Evolutionary conservation across 2,329 filamentous ascomycete species (phyloP).

Genomic region (Penicillium occitanis): DNA sequence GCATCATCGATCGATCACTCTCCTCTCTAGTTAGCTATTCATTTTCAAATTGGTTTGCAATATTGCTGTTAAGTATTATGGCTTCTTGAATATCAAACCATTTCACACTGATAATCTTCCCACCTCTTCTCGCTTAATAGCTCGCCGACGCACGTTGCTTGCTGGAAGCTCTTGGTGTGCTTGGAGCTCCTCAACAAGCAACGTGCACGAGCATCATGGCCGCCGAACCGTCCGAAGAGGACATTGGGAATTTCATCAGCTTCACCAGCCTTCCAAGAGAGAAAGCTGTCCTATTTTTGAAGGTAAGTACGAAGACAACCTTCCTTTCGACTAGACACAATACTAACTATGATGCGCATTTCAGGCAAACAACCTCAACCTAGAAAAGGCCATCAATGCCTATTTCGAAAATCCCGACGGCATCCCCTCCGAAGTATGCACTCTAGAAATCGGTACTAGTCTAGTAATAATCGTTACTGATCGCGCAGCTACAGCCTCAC

Average conservation of each 20-base stretch:
- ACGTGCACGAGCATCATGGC: constrained; percentile 30
- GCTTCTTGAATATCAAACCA: neutral
- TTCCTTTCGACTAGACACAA: neutral
- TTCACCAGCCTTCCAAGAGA: constrained; percentile 43
- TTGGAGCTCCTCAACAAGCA: constrained; percentile 17
- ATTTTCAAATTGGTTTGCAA: neutral
- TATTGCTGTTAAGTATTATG: neutral
- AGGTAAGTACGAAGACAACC: constrained; percentile 29
- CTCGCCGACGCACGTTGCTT: constrained; percentile 17
- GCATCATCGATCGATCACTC: neutral
- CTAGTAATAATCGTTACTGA: neutral
- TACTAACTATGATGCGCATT: neutral
- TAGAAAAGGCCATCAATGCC: constrained; percentile 49
- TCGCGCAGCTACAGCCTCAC: constrained; percentile 13
- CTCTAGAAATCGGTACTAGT: neutral
- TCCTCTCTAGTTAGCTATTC: neutral
- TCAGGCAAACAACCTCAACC: constrained; percentile 47
- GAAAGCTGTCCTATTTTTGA: constrained; percentile 43
- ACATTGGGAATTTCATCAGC: constrained; percentile 42
- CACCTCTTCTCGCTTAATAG: neutral
- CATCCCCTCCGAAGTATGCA: constrained; percentile 29
- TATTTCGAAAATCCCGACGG: constrained; percentile 48
- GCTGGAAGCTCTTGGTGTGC: constrained; percentile 15
- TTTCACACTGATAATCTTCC: neutral
- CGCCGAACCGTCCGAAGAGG: constrained; percentile 42